These are phyloP conservation scores for Cyclotella kingstonii DNA, from an alignment of 108 stramenopile genomes.

Conservation along the genomic window DNA sequence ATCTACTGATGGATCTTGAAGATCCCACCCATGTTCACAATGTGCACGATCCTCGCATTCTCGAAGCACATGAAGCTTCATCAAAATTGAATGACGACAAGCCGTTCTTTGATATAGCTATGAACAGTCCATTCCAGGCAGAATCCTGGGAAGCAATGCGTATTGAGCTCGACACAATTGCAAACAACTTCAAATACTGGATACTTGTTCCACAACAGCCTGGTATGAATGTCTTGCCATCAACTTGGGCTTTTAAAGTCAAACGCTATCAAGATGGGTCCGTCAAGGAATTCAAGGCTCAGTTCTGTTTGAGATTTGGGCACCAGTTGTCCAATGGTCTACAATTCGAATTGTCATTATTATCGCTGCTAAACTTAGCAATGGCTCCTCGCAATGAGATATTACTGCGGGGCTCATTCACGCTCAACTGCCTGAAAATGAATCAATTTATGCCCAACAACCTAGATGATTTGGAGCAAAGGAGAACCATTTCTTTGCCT, in stretches of 20 bases:
- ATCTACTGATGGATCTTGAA: too few relatives aligned
- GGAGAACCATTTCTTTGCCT: background rate
- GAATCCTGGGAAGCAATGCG: background rate
- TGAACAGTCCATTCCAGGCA: background rate
- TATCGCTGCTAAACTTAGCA: background rate
- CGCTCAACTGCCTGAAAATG: background rate
- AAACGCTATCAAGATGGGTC: background rate
- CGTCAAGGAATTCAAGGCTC: slow-evolving; percentile 1
- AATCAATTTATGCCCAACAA: background rate
- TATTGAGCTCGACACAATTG: background rate
- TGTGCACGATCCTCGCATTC: too few relatives aligned
- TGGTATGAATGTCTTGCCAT: background rate
- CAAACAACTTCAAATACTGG: background rate
- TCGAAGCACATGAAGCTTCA: too few relatives aligned
- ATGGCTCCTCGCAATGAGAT: background rate
- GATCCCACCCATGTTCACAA: too few relatives aligned
- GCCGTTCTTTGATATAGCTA: background rate
- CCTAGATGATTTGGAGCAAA: background rate
- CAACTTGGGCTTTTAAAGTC: slow-evolving; percentile 2
- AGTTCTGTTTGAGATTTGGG: background rate
- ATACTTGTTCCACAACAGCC: background rate
- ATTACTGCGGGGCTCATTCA: too few relatives aligned
- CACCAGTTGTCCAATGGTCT: background rate
- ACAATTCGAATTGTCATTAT: background rate
- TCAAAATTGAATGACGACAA: too few relatives aligned